These are phyloP conservation scores for Heterobasidion occidentale DNA, from an alignment of 1,284 basidiomycete genomes.

Conservation along the genomic window DNA sequence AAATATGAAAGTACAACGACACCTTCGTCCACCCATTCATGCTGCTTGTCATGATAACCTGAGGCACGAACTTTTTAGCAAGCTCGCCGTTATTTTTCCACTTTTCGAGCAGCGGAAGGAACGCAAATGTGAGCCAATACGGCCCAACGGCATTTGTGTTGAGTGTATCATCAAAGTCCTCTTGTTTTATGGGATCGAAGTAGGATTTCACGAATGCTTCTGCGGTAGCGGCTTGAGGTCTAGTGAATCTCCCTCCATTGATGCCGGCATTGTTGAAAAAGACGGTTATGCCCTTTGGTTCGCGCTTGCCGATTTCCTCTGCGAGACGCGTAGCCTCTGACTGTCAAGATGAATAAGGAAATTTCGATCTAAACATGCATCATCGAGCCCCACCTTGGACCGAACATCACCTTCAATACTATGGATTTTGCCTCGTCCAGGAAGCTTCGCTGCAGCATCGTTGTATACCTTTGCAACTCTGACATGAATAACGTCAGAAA, in stretches of 20 bases:
- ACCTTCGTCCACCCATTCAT: slow-evolving; percentile 51
- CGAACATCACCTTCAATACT: slow-evolving; percentile 39
- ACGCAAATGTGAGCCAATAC: slow-evolving; percentile 45
- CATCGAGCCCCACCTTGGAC: slow-evolving; percentile 14
- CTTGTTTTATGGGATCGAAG: slow-evolving; percentile 31
- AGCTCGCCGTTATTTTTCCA: slow-evolving; percentile 24
- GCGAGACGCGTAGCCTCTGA: slow-evolving; percentile 38
- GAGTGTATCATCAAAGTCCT: slow-evolving; percentile 29
- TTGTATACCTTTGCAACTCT: slow-evolving; percentile 32
- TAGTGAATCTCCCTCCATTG: slow-evolving; percentile 21
- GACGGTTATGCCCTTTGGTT: slow-evolving; percentile 33
- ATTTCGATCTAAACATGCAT: neutral
- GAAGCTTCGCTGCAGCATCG: slow-evolving; percentile 24
- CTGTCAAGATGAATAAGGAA: slow-evolving; percentile 14
- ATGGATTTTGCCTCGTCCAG: slow-evolving; percentile 28
- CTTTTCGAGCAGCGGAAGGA: slow-evolving; percentile 40
- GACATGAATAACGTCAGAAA: neutral
- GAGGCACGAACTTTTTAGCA: slow-evolving; percentile 32
- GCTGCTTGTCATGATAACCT: slow-evolving; percentile 43
- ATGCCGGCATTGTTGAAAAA: slow-evolving; percentile 31
- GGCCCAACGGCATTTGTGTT: slow-evolving; percentile 38
- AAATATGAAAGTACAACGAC: neutral
- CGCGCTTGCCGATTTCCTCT: slow-evolving; percentile 29
- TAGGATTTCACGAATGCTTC: slow-evolving; percentile 29
- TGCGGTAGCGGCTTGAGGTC: slow-evolving; percentile 26